A percentile compares a stretch with the other conserved stretches of the same genome.
Evolutionary conservation across 2,329 filamentous ascomycete species (phyloP).

Genomic region (Fusarium sambucinum): DNA sequence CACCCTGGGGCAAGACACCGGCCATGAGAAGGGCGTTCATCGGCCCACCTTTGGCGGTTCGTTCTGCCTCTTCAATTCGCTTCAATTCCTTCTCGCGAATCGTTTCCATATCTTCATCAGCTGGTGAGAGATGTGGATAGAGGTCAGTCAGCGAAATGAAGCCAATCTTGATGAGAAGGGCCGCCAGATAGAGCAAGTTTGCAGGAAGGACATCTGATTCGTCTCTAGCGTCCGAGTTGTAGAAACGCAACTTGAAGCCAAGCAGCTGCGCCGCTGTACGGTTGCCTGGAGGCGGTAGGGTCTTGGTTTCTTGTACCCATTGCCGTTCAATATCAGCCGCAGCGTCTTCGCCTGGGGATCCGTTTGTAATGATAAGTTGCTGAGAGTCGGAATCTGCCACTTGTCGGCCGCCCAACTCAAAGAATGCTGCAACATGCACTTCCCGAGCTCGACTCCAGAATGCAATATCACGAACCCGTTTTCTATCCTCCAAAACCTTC

Average conservation of each 20-base stretch:
- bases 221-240: constrained; percentile 82
- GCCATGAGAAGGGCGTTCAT: constrained; percentile 90
- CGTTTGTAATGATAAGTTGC: constrained; percentile 55
- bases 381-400: constrained; percentile 70
- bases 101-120: constrained; percentile 83
- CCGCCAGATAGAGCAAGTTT: constrained; percentile 91
- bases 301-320: constrained; percentile 86
- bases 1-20: constrained; percentile 75
- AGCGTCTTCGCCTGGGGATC: constrained; percentile 56
- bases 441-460: constrained; percentile 88
- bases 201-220: constrained; percentile 84
- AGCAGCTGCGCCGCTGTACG: constrained; percentile 92
- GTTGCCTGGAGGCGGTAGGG: constrained; percentile 86
- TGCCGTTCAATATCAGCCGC: constrained; percentile 70
- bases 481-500: constrained; percentile 65
- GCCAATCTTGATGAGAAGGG: constrained; percentile 94
- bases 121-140: constrained; percentile 90
- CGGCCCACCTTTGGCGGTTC: constrained; percentile 74
- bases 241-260: constrained; percentile 97
- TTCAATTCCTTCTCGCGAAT: constrained; percentile 77
- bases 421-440: constrained; percentile 85
- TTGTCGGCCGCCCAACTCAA: constrained; percentile 83
- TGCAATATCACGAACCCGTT: constrained; percentile 73
- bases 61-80: constrained; percentile 83
- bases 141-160: constrained; percentile 94